Base-by-base conservation (phyloP, 2,329 filamentous ascomycete genomes). In the Hysterium pulicare region DNA sequence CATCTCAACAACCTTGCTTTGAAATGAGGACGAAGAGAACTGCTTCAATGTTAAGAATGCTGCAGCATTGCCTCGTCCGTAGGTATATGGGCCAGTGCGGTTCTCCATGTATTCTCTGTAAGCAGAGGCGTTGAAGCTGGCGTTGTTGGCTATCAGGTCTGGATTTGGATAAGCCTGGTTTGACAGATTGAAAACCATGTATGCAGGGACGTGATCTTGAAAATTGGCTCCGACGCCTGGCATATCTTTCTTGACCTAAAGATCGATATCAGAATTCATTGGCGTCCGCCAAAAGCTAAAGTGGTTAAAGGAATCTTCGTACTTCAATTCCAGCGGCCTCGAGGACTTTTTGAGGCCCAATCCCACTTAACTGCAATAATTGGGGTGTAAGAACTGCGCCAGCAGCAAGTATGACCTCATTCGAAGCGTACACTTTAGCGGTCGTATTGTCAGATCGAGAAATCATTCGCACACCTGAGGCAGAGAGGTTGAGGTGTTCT, bases 401-500 rank as follows among this genome's bases (percentile, higher is more conserved):
- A 8, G 46, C 46, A 2, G 46, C 33, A 15, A 49, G 26, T 15
- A 49, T 44, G 17, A 47, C 41, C 16, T 49, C 46, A 32, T 42
- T 40, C 24, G 16, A 40, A 5, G 46, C 43, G 17, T 28, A 38
- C 16, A 38, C 36, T 17, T 23, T 21, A 8, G 10, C 6, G 9
- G 16, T 13, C 11, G 5, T 38, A 34, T 16, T 26, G 15, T 16
- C 17, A 21, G 5, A 16, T 3, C 35, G 5, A 5, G 35, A 38
- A 5, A 24, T 20, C 7, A 22, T 16, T 23, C 16, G 3, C 5
- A 33, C 22, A 21, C 39, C 39, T 3, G 13, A 23, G 2, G 38
- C 23, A 15, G 8, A 9, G 13, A 10, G 7, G 11, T 34, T 22
- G 22, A 19, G 21, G 13, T 28, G 7, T 13, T 28, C 24, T n/a